phyloP scores from a whole-genome alignment of 2,329 filamentous ascomycete species.

The Arthroderma sp. region DNA sequence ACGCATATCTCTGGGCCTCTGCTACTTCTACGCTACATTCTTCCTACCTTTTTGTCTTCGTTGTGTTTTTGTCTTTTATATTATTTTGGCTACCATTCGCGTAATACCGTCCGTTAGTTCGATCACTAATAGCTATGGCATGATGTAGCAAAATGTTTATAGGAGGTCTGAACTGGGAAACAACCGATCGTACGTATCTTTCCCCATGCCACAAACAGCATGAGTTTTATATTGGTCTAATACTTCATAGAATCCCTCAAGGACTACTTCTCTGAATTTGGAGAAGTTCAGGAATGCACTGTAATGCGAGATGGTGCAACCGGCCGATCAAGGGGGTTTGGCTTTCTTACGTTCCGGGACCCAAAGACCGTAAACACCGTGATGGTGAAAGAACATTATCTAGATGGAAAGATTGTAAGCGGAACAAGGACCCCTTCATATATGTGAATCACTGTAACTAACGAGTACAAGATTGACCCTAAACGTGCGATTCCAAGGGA shows the following conservation, averaged over 20 bases:
- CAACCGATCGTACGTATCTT: slow-evolving; percentile 71
- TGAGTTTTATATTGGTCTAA: background rate
- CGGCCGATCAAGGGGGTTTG: slow-evolving; percentile 87
- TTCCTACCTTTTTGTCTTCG: background rate
- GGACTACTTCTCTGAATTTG: slow-evolving; percentile 95
- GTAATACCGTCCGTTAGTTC: background rate
- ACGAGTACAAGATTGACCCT: slow-evolving; percentile 64
- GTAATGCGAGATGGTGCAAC: slow-evolving; percentile 98
- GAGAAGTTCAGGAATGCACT: slow-evolving; percentile 92
- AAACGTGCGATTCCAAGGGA: slow-evolving; percentile 95
- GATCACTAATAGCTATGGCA: slow-evolving; percentile 20
- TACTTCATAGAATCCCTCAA: slow-evolving; percentile 66
- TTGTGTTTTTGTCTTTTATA: slow-evolving; percentile 1
- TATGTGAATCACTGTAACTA: background rate
- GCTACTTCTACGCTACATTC: too few relatives aligned
- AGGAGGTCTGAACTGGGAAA: slow-evolving; percentile 97
- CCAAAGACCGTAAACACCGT: slow-evolving; percentile 97
- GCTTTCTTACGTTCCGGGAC: slow-evolving; percentile 95
- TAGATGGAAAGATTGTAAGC: slow-evolving; percentile 91
- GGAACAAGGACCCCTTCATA: background rate
- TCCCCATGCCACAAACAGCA: slow-evolving; percentile 2
- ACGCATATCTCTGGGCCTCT: too few relatives aligned
- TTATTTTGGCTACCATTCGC: background rate
- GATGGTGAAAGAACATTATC: slow-evolving; percentile 98
- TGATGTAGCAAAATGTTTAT: slow-evolving; percentile 93